These are phyloP conservation scores for Chlorophyllum brunneum DNA, from an alignment of 768 basidiomycete species.

Conservation along the genomic window DNA sequence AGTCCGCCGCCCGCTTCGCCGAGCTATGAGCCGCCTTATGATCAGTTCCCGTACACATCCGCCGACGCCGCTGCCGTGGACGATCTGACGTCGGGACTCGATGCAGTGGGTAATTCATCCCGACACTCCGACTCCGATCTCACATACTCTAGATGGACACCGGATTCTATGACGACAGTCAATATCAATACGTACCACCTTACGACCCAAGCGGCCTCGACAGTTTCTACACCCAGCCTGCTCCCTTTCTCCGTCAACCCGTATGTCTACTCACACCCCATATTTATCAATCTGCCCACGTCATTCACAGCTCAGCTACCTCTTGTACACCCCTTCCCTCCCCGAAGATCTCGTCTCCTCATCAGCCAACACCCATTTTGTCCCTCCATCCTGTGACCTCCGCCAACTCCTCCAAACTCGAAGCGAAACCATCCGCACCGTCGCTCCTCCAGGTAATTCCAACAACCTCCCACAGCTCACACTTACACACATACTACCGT, in stretches of 20 bases:
- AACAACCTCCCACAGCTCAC: conserved; percentile 1
- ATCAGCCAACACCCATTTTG: conserved; percentile 58
- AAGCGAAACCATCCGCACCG: conserved; percentile 66
- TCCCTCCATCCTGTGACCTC: conserved; percentile 44
- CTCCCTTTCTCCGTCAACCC: conserved; percentile 63
- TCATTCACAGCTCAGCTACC: conserved; percentile 74
- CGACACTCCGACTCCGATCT: neutral
- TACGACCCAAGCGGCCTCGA: conserved; percentile 26
- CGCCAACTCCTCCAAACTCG: conserved; percentile 42
- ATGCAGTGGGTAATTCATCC: neutral
- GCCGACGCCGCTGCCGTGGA: conserved; percentile 9
- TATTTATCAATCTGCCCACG: neutral
- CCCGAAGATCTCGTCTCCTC: conserved; percentile 50
- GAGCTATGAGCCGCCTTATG: conserved; percentile 20
- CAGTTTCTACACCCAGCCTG: conserved; percentile 31
- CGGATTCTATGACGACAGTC: conserved; percentile 25
- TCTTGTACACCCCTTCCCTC: conserved; percentile 79
- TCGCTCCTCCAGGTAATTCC: conserved; percentile 31
- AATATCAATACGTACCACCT: conserved; percentile 19
- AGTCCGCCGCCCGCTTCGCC: conserved; percentile 3
- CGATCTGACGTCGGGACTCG: conserved; percentile 1
- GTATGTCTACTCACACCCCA: conserved; percentile 31
- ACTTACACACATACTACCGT: conserved; percentile 26
- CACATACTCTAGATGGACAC: conserved; percentile 22
- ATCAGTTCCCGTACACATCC: conserved; percentile 12